Conservation (phyloP, 2,329 filamentous ascomycete genomes). For the Xylaria sp. region DNA sequence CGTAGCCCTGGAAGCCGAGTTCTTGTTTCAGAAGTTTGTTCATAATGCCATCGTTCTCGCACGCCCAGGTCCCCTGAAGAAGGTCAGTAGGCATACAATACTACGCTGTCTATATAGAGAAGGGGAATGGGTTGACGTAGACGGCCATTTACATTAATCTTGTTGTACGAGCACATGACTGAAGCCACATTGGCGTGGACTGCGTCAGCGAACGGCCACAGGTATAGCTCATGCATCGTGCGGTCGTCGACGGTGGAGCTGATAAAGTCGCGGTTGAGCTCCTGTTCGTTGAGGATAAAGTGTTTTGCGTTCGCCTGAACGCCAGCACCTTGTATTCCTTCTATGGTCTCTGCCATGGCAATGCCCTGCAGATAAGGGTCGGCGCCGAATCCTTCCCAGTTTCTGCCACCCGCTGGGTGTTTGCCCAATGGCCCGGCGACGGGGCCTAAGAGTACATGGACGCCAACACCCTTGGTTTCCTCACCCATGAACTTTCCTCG, state of each 20-base stretch:
- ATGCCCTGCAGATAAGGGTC: constrained; percentile 76
- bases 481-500: constrained; percentile 71
- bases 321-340: constrained; percentile 59
- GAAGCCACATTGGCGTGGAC: constrained; percentile 68
- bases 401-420: constrained; percentile 73
- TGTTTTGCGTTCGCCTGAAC: constrained; percentile 63
- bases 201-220: constrained; percentile 73
- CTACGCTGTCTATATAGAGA: neutral
- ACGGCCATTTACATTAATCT: constrained; percentile 58
- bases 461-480: constrained; percentile 72
- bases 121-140: too few species aligned
- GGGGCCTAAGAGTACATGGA: constrained; percentile 78
- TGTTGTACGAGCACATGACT: constrained; percentile 77
- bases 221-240: constrained; percentile 69
- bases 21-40: constrained; percentile 71
- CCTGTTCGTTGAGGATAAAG: constrained; percentile 73
- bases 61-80: constrained; percentile 61
- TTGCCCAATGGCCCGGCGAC: constrained; percentile 77
- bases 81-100: neutral
- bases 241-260: constrained; percentile 67
- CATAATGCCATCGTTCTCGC: constrained; percentile 65
- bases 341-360: constrained; percentile 65
- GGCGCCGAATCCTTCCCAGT: constrained; percentile 83
- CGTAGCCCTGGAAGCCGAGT: constrained; percentile 72
- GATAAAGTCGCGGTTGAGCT: constrained; percentile 60